Percentiles rank a stretch among this genome's conserved stretches.
Evolutionary conservation across 257 asterid species (phyloP).

Genomic region (Leonotis leonurus): DNA sequence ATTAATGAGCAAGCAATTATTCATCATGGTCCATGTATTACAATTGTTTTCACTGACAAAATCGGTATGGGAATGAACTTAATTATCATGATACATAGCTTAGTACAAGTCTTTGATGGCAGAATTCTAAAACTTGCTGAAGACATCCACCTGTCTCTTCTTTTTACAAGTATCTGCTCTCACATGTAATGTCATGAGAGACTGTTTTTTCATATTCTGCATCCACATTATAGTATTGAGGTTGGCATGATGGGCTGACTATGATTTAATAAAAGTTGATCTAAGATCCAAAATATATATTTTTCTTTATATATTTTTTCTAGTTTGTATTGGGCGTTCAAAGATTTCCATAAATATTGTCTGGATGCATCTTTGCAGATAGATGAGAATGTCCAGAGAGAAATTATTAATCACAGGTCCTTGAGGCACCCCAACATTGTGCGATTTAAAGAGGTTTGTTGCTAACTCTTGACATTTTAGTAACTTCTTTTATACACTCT

Average conservation of each 20-base stretch:
- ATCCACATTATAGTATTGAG: background rate
- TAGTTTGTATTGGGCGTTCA: background rate
- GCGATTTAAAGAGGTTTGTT: constrained; percentile 67
- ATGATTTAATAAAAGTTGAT: background rate
- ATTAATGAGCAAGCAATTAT: background rate
- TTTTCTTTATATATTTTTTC: background rate
- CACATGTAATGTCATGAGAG: background rate
- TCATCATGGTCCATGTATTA: background rate
- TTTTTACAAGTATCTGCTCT: background rate
- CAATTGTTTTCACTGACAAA: background rate
- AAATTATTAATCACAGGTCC: constrained; percentile 83
- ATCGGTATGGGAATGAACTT: background rate
- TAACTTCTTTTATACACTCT: background rate
- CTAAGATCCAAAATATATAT: background rate
- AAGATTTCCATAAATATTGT: background rate
- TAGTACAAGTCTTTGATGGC: background rate
- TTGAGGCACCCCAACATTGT: constrained; percentile 84
- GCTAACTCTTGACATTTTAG: background rate
- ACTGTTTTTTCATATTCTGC: background rate
- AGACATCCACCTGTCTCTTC: background rate
- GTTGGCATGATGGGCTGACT: background rate
- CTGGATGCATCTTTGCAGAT: constrained; percentile 41
- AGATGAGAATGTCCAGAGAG: constrained; percentile 84
- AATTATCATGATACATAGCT: background rate
- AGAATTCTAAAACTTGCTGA: background rate